phyloP scores from a whole-genome alignment of 1,284 basidiomycete genomes.

The Fomitopsis betulina region DNA sequence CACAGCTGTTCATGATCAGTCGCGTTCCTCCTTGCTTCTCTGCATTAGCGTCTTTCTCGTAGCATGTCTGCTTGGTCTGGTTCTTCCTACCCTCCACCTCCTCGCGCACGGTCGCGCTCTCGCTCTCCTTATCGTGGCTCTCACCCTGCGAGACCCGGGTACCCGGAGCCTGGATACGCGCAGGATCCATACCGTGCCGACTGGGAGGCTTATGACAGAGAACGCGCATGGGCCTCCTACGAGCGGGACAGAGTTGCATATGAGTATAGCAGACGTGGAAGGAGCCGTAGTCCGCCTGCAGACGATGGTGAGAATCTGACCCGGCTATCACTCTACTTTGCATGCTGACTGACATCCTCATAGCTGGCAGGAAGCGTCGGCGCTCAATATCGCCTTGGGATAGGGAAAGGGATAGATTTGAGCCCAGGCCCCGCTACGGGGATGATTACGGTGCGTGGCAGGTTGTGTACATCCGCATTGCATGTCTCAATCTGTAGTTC shows the following conservation, averaged over 20 bases:
- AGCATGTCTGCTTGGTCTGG: slow-evolving; percentile 58
- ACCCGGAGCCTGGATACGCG: slow-evolving; percentile 50
- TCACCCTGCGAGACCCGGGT: slow-evolving; percentile 49
- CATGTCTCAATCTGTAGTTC: slow-evolving; percentile 10
- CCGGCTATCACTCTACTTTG: neutral
- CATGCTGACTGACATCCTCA: slow-evolving; percentile 8
- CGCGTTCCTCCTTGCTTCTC: slow-evolving; percentile 59
- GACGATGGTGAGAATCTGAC: slow-evolving; percentile 58
- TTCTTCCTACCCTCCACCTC: slow-evolving; percentile 59
- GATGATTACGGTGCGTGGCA: slow-evolving; percentile 71
- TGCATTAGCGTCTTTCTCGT: slow-evolving; percentile 54
- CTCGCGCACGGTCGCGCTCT: slow-evolving; percentile 71
- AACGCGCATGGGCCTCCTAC: slow-evolving; percentile 57
- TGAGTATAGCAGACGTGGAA: slow-evolving; percentile 54
- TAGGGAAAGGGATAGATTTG: slow-evolving; percentile 70
- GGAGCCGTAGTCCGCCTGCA: slow-evolving; percentile 66
- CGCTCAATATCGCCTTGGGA: slow-evolving; percentile 86
- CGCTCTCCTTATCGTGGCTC: slow-evolving; percentile 62
- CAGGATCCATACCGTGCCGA: slow-evolving; percentile 55
- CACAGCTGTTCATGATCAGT: slow-evolving; percentile 51
- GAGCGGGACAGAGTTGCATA: slow-evolving; percentile 66
- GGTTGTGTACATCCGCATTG: slow-evolving; percentile 4
- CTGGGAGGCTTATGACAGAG: slow-evolving; percentile 70
- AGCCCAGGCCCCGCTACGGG: slow-evolving; percentile 73
- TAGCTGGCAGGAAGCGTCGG: slow-evolving; percentile 72